These are phyloP conservation scores for Hirsutella minnesotensis DNA, from an alignment of 2,329 filamentous ascomycete genomes.

Conservation along the genomic window DNA sequence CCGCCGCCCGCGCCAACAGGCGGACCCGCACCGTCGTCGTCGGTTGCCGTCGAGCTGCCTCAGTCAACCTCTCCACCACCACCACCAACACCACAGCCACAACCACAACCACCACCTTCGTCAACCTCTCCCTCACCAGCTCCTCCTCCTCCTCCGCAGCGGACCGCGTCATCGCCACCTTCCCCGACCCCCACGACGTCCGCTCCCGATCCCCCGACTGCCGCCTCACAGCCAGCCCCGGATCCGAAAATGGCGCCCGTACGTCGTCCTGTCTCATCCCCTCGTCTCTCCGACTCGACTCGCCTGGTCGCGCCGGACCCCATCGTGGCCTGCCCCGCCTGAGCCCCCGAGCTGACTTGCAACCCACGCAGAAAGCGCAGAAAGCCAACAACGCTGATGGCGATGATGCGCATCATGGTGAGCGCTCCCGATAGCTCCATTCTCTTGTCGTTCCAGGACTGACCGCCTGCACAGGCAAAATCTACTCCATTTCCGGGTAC, in stretches of 20 bases:
- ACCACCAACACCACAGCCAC: slow-evolving; percentile 16
- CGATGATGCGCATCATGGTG: slow-evolving; percentile 28
- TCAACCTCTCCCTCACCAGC: slow-evolving; percentile 9
- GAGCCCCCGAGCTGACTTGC: slow-evolving; percentile 9
- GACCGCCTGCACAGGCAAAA: slow-evolving; percentile 36
- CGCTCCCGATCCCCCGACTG: slow-evolving; percentile 13
- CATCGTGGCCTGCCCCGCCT: neutral
- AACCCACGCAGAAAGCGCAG: slow-evolving; percentile 8
- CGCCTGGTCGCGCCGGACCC: slow-evolving; percentile 5
- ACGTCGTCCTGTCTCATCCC: slow-evolving; percentile 22
- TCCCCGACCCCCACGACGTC: slow-evolving; percentile 19
- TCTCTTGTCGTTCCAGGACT: slow-evolving; percentile 5
- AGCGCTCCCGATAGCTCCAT: slow-evolving; percentile 7
- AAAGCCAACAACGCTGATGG: slow-evolving; percentile 23
- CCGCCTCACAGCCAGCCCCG: slow-evolving; percentile 16
- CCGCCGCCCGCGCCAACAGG: too few relatives aligned
- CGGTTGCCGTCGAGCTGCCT: slow-evolving; percentile 19
- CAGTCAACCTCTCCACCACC: slow-evolving; percentile 29
- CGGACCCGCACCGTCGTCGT: too few relatives aligned
- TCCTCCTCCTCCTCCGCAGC: slow-evolving; percentile 17
- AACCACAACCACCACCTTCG: slow-evolving; percentile 20
- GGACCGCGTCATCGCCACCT: slow-evolving; percentile 12
- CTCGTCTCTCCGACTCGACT: slow-evolving; percentile 3
- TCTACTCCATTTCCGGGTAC: slow-evolving; percentile 51
- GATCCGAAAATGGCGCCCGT: slow-evolving; percentile 43